Evolutionary conservation across 257 asterid species (phyloP), one percentile per base, ranked within the genome.

Genomic region (Penstemon davidsonii): DNA sequence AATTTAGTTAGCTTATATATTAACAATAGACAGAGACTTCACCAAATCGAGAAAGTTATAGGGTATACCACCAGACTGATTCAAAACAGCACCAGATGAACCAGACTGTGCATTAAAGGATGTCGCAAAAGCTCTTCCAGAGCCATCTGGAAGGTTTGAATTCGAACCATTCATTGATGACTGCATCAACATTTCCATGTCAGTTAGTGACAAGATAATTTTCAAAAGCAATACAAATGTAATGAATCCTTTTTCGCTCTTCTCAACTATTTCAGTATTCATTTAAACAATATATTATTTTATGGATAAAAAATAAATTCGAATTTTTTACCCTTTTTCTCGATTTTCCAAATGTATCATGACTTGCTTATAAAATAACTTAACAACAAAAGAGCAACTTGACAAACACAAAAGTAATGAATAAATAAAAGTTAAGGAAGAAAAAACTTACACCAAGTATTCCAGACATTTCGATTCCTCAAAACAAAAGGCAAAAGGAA

Each of bases 71-170:
- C 89, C 96, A 56, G 95, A 83, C 75, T 89, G 92, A 72, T 87
- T 82, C 64, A 87, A 74, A 72, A 71, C 87, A 66, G 96, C 79
- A 71, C 85, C 81, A 1, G 89, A 77, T 58, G 94, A 83, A 69
- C 92, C 98, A 71, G 92, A 79, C 71, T 87, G 96, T 51, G 94
- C 81, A 75, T 95, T 72, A 79, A 79, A 87, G 66, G 95, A 79
- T 61, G 86, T 76, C 8, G 89, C 60, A 57, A 85, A 85, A 56
- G 81, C 76, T 80, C 96, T 80, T 72, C 93, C 95, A 47, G 81
- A 63, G 67, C 75, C 72, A 63, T 92, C 98, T 38, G 87, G 74
- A 78, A 79, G 80, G 76, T 87, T 91, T 71, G 97, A 81, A 80
- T 85, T 85, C 67, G 96, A 88, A 56, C 90, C 91, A 53, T 80